Evolutionary conservation across 108 stramenopile species (phyloP).

Genomic region (Chaetoceros muelleri): DNA sequence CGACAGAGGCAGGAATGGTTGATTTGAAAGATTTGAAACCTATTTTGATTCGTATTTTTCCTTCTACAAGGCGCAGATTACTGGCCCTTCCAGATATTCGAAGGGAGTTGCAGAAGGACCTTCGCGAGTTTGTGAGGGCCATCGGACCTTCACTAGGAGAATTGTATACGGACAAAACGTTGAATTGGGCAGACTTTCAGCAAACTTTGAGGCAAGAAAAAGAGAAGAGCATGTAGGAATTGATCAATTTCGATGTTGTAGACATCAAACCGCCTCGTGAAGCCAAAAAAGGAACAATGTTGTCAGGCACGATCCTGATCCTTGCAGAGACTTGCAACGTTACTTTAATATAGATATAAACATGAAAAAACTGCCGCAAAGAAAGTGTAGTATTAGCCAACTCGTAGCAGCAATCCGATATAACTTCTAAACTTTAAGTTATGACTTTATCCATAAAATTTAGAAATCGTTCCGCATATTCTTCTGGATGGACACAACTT

Average conservation of each 20-base stretch:
- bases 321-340: no score
- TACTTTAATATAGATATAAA: no score
- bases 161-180: slow-evolving; percentile 63
- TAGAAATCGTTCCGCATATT: slow-evolving; percentile 66
- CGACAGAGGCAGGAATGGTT: slow-evolving; percentile 83
- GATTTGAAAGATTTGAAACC: slow-evolving; percentile 89
- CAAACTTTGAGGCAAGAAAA: background rate
- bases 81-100: slow-evolving; percentile 52
- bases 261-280: no score
- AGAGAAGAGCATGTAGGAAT: no score
- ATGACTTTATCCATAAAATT: slow-evolving; percentile 38
- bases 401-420: no score
- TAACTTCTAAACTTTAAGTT: no score
- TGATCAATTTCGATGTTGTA: no score
- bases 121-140: slow-evolving; percentile 57
- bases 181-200: slow-evolving; percentile 73
- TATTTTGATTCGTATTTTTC: slow-evolving; percentile 62
- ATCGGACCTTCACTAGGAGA: slow-evolving; percentile 70
- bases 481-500: slow-evolving; percentile 66
- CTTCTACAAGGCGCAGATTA: slow-evolving; percentile 53
- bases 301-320: no score
- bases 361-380: no score
- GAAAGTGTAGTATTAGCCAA: no score
- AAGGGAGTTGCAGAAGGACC: slow-evolving; percentile 47
- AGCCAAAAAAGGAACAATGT: no score